Conservation (phyloP, 768 basidiomycete species). For the Sporobolomyces roseus region DNA sequence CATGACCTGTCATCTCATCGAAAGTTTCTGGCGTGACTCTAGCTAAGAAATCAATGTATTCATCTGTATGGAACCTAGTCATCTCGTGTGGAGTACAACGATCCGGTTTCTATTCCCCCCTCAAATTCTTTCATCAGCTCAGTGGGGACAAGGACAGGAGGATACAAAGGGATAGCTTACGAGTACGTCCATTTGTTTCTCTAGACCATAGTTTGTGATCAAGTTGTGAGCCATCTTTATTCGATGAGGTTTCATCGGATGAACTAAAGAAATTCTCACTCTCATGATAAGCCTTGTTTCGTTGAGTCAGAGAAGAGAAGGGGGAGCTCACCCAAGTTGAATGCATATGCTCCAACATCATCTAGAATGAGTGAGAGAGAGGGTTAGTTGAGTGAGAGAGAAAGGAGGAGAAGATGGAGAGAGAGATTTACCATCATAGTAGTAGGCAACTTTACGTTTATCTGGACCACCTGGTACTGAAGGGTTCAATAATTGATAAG, state of each 20-base stretch:
- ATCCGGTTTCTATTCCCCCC: constrained; percentile 72
- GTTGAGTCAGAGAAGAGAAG: not conserved
- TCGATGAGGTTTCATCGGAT: constrained; percentile 94
- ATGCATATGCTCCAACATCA: constrained; percentile 39
- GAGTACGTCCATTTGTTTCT: constrained; percentile 88
- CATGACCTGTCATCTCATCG: constrained; percentile 76
- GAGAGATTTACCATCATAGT: constrained; percentile 27
- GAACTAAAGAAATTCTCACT: constrained; percentile 52
- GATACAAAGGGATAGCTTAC: too few species aligned
- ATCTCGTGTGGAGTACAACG: constrained; percentile 70
- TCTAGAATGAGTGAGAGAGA: not conserved
- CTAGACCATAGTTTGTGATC: constrained; percentile 82
- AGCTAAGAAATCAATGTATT: constrained; percentile 88
- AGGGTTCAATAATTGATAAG: not conserved
- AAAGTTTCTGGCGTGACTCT: constrained; percentile 87
- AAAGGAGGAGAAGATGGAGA: not conserved
- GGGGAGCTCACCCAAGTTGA: constrained; percentile 36
- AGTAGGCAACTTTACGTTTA: constrained; percentile 38
- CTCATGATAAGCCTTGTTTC: not conserved
- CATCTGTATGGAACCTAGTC: constrained; percentile 96
- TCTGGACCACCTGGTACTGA: constrained; percentile 14
- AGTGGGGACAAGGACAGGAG: too few species aligned
- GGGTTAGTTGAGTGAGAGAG: not conserved
- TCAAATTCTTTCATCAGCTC: too few species aligned
- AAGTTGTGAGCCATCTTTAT: constrained; percentile 92